Evolutionary conservation across 176 grass and related monocot genomes (phyloP).

Genomic region (Lolium rigidum): DNA sequence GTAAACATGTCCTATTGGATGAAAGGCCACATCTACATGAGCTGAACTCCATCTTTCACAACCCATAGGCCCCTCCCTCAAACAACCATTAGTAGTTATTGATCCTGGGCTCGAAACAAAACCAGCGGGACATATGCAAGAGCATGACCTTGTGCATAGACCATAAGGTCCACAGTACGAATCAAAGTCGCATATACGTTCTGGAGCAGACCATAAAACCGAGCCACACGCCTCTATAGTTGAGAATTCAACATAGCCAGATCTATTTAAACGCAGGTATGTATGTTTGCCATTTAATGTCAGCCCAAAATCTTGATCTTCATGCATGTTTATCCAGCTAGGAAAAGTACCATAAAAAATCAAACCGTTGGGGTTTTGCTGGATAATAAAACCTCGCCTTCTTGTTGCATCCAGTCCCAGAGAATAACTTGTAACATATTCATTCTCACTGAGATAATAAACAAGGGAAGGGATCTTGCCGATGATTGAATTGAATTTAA

Average conservation of each 20-base stretch:
- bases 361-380: neutral
- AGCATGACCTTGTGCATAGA: neutral
- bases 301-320: neutral
- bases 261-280: neutral
- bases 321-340: neutral
- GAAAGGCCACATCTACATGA: neutral
- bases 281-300: neutral
- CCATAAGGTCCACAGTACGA: neutral
- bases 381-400: neutral
- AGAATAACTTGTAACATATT: neutral
- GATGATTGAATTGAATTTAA: neutral
- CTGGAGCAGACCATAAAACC: constrained; percentile 1
- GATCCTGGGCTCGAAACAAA: neutral
- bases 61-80: neutral
- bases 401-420: neutral
- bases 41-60: neutral
- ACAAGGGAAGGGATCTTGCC: neutral
- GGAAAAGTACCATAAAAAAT: neutral
- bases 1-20: neutral
- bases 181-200: neutral
- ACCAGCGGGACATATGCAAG: neutral
- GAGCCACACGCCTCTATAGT: neutral
- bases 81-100: neutral
- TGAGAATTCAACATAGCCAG: neutral
- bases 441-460: neutral